Evolutionary conservation across 805 yeast genomes (phyloP).

Genomic region (Teunomyces cretensis): DNA sequence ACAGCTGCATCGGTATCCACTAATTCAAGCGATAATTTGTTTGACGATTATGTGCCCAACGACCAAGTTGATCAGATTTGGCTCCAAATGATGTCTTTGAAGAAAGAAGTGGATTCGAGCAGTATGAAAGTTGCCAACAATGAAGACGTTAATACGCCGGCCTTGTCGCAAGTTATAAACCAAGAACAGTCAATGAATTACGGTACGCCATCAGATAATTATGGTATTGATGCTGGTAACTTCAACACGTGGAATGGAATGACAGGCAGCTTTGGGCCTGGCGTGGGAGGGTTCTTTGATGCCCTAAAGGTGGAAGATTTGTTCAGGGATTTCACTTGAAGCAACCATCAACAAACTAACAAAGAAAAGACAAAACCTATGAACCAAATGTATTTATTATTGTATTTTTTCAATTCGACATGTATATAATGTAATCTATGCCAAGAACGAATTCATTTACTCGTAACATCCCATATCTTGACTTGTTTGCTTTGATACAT

Average conservation of each 20-base stretch:
- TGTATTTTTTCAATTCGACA: not conserved
- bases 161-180: not conserved
- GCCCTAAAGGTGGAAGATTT: slow-evolving; percentile 7
- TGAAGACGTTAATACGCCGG: not conserved
- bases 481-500: not conserved
- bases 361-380: not conserved
- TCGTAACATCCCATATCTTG: slow-evolving; percentile 2
- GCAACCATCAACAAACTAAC: too few species aligned
- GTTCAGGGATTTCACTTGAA: slow-evolving; percentile 8
- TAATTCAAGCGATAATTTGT: not conserved
- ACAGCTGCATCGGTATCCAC: not conserved
- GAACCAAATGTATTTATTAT: not conserved
- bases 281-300: not conserved
- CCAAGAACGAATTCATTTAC: not conserved
- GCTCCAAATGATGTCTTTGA: slow-evolving; percentile 11
- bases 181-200: not conserved
- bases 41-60: slow-evolving; percentile 4
- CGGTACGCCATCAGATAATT: not conserved
- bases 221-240: not conserved
- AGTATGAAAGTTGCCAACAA: not conserved
- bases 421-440: not conserved
- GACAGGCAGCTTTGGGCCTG: not conserved
- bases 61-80: slow-evolving; percentile 11
- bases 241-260: not conserved
- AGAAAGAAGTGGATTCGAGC: not conserved